These are phyloP conservation scores for Rubroboletus pulcherrimus DNA, from an alignment of 768 basidiomycete genomes.

Conservation along the genomic window DNA sequence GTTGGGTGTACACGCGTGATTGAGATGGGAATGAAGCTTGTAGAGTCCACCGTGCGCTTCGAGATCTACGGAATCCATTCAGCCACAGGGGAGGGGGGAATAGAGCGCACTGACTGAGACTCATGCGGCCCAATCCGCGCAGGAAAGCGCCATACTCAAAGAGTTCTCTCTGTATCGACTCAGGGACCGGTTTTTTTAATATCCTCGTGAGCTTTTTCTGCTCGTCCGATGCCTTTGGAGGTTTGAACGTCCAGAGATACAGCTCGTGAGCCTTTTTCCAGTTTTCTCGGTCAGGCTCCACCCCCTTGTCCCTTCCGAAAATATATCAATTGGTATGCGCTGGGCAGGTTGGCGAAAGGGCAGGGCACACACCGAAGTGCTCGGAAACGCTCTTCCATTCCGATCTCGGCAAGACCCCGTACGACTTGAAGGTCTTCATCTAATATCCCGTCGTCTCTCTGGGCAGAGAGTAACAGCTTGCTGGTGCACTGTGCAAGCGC, in stretches of 20 bases:
- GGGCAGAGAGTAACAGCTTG: slow-evolving; percentile 53
- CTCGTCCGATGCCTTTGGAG: slow-evolving; percentile 46
- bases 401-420: slow-evolving; percentile 63
- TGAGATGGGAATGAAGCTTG: slow-evolving; percentile 80
- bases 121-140: slow-evolving; percentile 70
- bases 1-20: slow-evolving; percentile 83
- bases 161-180: slow-evolving; percentile 51
- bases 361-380: slow-evolving; percentile 12
- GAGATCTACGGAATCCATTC: slow-evolving; percentile 45
- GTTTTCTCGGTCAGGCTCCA: slow-evolving; percentile 56
- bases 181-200: slow-evolving; percentile 45
- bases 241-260: slow-evolving; percentile 59
- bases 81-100: neutral
- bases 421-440: slow-evolving; percentile 53
- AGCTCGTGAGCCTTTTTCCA: slow-evolving; percentile 67
- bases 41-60: slow-evolving; percentile 88
- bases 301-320: slow-evolving; percentile 28
- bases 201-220: slow-evolving; percentile 57
- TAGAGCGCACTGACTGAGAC: slow-evolving; percentile 57
- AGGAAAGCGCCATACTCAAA: slow-evolving; percentile 80
- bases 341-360: neutral
- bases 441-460: slow-evolving; percentile 36
- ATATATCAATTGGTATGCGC: neutral
- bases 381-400: slow-evolving; percentile 66
- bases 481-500: slow-evolving; percentile 68